A percentile compares a stretch with the other conserved stretches of the same genome.
Conservation (phyloP, 2,329 filamentous ascomycete genomes). For the Ceratocystis huliohia region DNA sequence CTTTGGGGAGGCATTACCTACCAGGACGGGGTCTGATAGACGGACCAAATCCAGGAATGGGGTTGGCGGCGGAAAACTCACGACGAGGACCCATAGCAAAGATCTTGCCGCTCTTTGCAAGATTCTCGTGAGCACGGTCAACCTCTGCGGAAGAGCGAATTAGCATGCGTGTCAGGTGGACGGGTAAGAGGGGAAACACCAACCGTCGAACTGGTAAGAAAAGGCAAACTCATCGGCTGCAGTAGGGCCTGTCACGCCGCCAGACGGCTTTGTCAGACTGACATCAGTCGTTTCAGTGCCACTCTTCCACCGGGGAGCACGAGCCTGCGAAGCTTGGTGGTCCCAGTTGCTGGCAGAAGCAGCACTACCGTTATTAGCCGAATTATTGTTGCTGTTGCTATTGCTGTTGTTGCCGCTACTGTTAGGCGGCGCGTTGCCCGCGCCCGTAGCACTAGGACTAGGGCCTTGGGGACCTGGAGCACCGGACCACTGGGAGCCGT, state of each 20-base stretch:
- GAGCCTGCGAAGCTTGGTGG: conserved; percentile 34
- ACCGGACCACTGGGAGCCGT: conserved; percentile 19
- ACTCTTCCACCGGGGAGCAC: conserved; percentile 24
- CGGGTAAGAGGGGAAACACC: conserved; percentile 29
- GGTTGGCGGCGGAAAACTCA: conserved; percentile 56
- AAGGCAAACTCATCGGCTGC: conserved; percentile 71
- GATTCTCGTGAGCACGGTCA: conserved; percentile 86
- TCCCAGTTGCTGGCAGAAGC: conserved; percentile 32
- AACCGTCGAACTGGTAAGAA: conserved; percentile 80
- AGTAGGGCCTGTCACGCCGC: conserved; percentile 63
- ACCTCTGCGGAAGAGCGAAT: conserved; percentile 53
- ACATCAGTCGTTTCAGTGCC: conserved; percentile 10
- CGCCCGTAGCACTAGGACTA: not conserved
- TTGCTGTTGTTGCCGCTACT: conserved; percentile 25
- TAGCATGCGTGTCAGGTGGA: not conserved
- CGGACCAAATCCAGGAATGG: conserved; percentile 33
- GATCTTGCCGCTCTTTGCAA: conserved; percentile 92
- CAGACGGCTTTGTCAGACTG: conserved; percentile 31
- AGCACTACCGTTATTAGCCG: not conserved
- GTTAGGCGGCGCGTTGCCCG: conserved; percentile 3
- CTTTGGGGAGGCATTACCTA: conserved; percentile 24
- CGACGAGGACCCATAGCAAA: conserved; percentile 62
- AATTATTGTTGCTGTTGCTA: conserved; percentile 25
- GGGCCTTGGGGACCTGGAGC: conserved; percentile 15
- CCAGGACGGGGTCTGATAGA: conserved; percentile 25